Evolutionary conservation across 345 rosid genomes (phyloP).

Genomic region (Trapa incisa): DNA sequence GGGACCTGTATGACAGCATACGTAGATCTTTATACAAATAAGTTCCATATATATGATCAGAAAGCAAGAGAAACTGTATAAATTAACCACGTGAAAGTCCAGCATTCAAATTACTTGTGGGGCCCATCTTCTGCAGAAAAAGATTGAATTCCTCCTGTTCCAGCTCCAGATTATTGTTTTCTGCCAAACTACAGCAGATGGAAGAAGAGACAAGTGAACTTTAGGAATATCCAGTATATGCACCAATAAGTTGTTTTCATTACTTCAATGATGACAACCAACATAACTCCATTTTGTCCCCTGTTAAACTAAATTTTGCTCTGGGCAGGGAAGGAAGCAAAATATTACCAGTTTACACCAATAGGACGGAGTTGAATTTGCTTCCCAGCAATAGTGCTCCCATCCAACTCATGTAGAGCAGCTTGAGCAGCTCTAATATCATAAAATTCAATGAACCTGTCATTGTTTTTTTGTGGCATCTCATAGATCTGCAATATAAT

Average conservation of each 20-base stretch:
- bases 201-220: too few relatives aligned
- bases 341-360: constrained; percentile 12
- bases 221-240: neutral
- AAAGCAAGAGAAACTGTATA: neutral
- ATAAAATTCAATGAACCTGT: constrained; percentile 17
- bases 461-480: constrained; percentile 18
- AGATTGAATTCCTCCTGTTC: constrained; percentile 15
- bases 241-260: neutral
- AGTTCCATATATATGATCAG: neutral
- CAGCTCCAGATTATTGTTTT: constrained; percentile 16
- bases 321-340: neutral
- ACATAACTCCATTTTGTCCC: neutral
- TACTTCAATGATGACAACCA: neutral
- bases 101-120: constrained; percentile 17
- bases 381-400: constrained; percentile 24
- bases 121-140: constrained; percentile 22
- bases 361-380: constrained; percentile 19
- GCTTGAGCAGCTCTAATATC: constrained; percentile 17
- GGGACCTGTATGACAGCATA: constrained; percentile 15
- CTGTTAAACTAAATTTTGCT: neutral
- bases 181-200: constrained; percentile 17
- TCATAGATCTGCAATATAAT: constrained; percentile 18
- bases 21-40: constrained; percentile 12
- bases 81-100: constrained; percentile 15
- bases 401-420: constrained; percentile 21